phyloP scores from a whole-genome alignment of 306 rosid genomes.

The Cucurbita argyrosperma region DNA sequence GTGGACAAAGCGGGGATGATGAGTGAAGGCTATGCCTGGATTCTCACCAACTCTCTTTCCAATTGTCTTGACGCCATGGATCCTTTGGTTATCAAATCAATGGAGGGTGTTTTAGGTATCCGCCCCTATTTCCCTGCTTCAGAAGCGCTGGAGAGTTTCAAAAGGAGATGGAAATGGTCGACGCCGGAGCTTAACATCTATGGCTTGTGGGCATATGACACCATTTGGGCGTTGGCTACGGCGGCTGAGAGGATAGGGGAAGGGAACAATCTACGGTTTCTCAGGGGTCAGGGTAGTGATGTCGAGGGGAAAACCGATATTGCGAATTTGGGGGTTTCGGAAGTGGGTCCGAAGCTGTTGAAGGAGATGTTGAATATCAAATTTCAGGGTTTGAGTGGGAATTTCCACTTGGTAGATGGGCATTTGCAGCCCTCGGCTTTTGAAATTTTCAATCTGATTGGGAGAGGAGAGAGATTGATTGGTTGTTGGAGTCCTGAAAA shows the following conservation, averaged over 20 bases:
- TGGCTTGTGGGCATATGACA: slow-evolving; percentile 34
- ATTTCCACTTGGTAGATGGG: slow-evolving; percentile 12
- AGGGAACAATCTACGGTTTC: not conserved
- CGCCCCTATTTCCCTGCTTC: slow-evolving; percentile 12
- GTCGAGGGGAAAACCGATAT: not conserved
- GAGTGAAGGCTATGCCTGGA: slow-evolving; percentile 15
- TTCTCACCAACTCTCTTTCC: slow-evolving; percentile 16
- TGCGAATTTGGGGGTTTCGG: slow-evolving; percentile 4
- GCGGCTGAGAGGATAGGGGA: slow-evolving; percentile 10
- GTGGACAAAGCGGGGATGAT: slow-evolving; percentile 19
- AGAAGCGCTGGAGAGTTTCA: slow-evolving; percentile 9
- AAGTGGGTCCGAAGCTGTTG: slow-evolving; percentile 2
- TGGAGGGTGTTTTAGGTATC: slow-evolving; percentile 35
- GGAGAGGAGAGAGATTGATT: slow-evolving; percentile 11
- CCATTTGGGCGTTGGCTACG: slow-evolving; percentile 16
- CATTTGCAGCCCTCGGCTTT: slow-evolving; percentile 12
- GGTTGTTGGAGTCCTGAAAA: slow-evolving; percentile 14
- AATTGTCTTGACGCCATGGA: not conserved
- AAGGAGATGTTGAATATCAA: not conserved
- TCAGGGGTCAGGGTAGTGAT: not conserved
- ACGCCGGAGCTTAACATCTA: slow-evolving; percentile 9
- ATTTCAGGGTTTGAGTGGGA: slow-evolving; percentile 15
- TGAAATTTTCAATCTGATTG: slow-evolving; percentile 19
- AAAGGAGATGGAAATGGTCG: slow-evolving; percentile 12
- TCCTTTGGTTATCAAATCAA: slow-evolving; percentile 6